Evolutionary conservation across 768 basidiomycete genomes (phyloP).

Genomic region (Trametes meyenii): DNA sequence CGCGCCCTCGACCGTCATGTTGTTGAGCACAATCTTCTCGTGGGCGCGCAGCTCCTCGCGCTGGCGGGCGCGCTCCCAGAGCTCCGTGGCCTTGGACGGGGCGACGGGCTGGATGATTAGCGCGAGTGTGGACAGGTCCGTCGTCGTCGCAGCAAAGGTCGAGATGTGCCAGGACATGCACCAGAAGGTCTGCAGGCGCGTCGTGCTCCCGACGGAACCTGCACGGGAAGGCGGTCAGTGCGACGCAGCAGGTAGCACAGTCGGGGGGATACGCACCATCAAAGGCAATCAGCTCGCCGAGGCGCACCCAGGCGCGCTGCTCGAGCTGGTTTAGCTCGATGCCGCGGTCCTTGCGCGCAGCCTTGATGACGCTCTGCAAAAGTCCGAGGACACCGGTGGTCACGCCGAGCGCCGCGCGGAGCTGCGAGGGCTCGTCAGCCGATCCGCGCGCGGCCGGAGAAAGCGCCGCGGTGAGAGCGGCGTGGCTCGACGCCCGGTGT

Average conservation of each 20-base stretch:
- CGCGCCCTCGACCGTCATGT: constrained; percentile 58
- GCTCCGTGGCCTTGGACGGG: constrained; percentile 44
- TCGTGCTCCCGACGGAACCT: constrained; percentile 36
- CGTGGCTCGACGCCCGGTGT: constrained; percentile 24
- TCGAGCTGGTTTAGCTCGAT: constrained; percentile 47
- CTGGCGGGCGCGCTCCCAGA: constrained; percentile 45
- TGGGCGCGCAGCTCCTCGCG: constrained; percentile 41
- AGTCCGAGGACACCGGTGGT: constrained; percentile 41
- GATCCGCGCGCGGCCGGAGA: constrained; percentile 37
- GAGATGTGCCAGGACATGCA: constrained; percentile 48
- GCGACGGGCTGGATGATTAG: constrained; percentile 53
- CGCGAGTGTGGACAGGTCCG: constrained; percentile 60
- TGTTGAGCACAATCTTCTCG: constrained; percentile 59
- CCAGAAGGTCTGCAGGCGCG: constrained; percentile 59
- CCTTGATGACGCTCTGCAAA: constrained; percentile 36
- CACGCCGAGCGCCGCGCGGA: constrained; percentile 46
- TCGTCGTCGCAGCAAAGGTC: constrained; percentile 42
- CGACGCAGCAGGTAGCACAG: neutral
- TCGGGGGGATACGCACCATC: constrained; percentile 33
- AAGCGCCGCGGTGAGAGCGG: constrained; percentile 39
- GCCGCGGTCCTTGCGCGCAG: constrained; percentile 32
- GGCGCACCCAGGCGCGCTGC: constrained; percentile 51
- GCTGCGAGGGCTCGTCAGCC: constrained; percentile 40
- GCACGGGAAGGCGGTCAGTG: constrained; percentile 23
- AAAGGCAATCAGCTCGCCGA: constrained; percentile 51